Conservation (phyloP, 2,329 filamentous ascomycete species). For the Nemania bipapillata region DNA sequence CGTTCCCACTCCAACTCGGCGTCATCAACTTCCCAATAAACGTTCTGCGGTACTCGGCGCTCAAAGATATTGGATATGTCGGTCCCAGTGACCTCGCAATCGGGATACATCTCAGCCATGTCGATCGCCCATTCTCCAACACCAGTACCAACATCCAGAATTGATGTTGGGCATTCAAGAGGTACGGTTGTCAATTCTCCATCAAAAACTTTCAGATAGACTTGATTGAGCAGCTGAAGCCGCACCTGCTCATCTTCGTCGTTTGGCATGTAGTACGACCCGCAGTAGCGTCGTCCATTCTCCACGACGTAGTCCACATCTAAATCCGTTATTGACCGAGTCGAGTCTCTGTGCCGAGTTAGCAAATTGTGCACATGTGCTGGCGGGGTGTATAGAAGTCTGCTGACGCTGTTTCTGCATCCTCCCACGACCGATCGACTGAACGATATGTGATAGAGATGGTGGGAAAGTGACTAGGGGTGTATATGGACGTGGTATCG, state of each 20-base stretch:
- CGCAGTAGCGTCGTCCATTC: constrained; percentile 71
- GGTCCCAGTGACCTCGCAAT: constrained; percentile 67
- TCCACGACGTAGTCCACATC: constrained; percentile 68
- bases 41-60: constrained; percentile 66
- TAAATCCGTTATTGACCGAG: constrained; percentile 61
- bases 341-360: constrained; percentile 51
- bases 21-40: constrained; percentile 70
- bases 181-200: constrained; percentile 59
- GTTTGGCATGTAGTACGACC: constrained; percentile 73
- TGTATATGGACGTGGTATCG: constrained; percentile 59
- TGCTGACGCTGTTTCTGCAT: constrained; percentile 57
- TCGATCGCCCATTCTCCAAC: constrained; percentile 65
- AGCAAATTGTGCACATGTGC: constrained; percentile 19
- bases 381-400: not conserved
- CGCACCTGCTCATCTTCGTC: constrained; percentile 73
- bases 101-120: constrained; percentile 65
- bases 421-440: constrained; percentile 52
- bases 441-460: constrained; percentile 51
- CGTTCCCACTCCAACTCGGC: constrained; percentile 69
- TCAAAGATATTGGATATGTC: constrained; percentile 70
- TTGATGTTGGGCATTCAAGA: constrained; percentile 55
- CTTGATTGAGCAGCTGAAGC: constrained; percentile 70
- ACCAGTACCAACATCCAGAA: constrained; percentile 70
- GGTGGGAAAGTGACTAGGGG: constrained; percentile 56
- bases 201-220: constrained; percentile 65